Evolutionary conservation across 179 eudicot species (phyloP).

Genomic region (Sideroxylon spinosum): DNA sequence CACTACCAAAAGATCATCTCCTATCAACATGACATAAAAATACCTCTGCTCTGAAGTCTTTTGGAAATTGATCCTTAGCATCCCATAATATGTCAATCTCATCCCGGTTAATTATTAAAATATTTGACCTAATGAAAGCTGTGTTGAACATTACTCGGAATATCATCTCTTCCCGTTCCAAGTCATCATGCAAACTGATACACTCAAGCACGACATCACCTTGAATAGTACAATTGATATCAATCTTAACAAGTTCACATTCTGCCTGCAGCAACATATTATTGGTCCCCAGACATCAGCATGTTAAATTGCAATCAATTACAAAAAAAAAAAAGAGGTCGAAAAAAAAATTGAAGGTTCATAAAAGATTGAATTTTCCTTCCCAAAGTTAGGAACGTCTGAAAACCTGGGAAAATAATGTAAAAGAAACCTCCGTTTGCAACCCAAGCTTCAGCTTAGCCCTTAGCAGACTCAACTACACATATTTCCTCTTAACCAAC

Average conservation of each 20-base stretch:
- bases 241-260: constrained; percentile 72
- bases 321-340: not conserved
- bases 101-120: constrained; percentile 70
- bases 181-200: constrained; percentile 54
- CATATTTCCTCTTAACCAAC: not conserved
- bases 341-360: not conserved
- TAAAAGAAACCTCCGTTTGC: not conserved
- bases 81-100: constrained; percentile 79
- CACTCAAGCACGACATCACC: constrained; percentile 94
- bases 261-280: constrained; percentile 55
- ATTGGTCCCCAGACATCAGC: not conserved
- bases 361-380: not conserved
- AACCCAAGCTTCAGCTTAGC: not conserved
- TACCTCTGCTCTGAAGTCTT: constrained; percentile 84
- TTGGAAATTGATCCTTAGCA: constrained; percentile 63
- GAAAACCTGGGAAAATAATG: not conserved
- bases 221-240: constrained; percentile 72
- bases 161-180: constrained; percentile 67
- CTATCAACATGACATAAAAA: constrained; percentile 10
- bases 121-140: constrained; percentile 81
- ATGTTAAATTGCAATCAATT: not conserved
- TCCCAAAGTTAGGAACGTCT: not conserved
- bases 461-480: not conserved
- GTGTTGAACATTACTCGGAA: constrained; percentile 84
- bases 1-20: constrained; percentile 7